Percentiles rank a stretch among this genome's conserved stretches.
Conservation (phyloP, 306 rosid genomes). For the Pterocarpus santalinus region DNA sequence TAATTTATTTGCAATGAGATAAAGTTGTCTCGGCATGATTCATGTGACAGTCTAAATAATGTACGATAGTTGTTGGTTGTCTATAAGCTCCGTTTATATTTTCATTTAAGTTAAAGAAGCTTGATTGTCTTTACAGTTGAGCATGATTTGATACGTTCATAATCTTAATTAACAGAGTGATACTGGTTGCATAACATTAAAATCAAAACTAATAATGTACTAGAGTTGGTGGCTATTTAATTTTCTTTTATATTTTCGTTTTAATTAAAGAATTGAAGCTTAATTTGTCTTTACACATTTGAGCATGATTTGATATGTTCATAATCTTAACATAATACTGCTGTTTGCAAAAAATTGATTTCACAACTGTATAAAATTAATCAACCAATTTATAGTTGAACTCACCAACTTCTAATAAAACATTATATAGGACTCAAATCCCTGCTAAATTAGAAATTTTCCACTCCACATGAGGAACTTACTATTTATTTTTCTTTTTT, state of each 20-base stretch:
- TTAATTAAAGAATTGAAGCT: background rate
- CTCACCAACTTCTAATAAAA: background rate
- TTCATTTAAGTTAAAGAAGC: too few species aligned
- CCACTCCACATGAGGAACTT: background rate
- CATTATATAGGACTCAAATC: background rate
- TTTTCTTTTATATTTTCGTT: background rate
- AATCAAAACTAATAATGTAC: background rate
- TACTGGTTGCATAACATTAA: background rate
- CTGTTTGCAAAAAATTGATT: background rate
- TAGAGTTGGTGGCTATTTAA: background rate
- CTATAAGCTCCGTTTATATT: background rate
- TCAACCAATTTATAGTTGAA: background rate
- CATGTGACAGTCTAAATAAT: constrained; percentile 22
- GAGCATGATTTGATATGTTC: background rate
- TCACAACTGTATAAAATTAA: background rate
- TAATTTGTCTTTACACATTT: background rate
- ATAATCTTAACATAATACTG: background rate
- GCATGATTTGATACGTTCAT: background rate
- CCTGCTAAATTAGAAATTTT: background rate
- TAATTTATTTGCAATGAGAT: background rate
- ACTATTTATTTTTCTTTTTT: too few species aligned
- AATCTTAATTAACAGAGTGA: background rate
- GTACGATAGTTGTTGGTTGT: background rate
- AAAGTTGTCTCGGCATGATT: background rate
- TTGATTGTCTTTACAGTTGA: background rate